Evolutionary conservation across 2,329 filamentous ascomycete species (phyloP), one percentile per base, ranked within the genome.

Genomic region (Chalaropsis thielavioides): DNA sequence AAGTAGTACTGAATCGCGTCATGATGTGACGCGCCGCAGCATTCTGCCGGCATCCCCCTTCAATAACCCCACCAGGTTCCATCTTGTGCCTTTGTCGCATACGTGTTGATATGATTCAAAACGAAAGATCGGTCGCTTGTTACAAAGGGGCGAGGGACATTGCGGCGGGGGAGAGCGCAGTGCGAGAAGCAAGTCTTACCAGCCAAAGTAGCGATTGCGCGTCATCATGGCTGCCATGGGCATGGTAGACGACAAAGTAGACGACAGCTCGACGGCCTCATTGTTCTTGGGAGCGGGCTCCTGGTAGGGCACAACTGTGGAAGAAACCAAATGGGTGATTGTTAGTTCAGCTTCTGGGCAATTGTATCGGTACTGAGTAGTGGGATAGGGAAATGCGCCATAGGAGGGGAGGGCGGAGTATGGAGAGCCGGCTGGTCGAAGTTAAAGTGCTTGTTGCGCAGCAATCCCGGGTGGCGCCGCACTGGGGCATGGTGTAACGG

Each of bases 201-300:
- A 87, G 72, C 84, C 84, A 66, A 87, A 77, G 72, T 83, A 94
- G 81, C 89, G 88, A 78, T 95, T 96, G 70, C 91, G 83, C 71
- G 88, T 94, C 74, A 96, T 94, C 81, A 96, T 95, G 69, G 92
- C 92, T 66, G 90, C 91, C 92, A 96, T 96, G 67, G 92, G 92
- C 72, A 97, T 80, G 43, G 92, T 95, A 72, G 87, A 92, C 35
- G 81, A 78, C 64, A 86, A 72, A 35, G 80, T 90, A 75, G 88
- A 87, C 63, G 83, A 80, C 75, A 95, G 82, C 72, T 96, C 91
- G 69, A 82, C 78, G 68, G 78, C 71, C 22, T 83, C 81, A 71
- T 81, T 82, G 15, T 62, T 59, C 71, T 86, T 84, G 70, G 83
- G 79, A 61, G 81, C 78, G 54, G 90, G 90, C 70, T 88, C 87